These are phyloP conservation scores for Ophiosphaerella narmari DNA, from an alignment of 2,329 filamentous ascomycete genomes.

Conservation along the genomic window DNA sequence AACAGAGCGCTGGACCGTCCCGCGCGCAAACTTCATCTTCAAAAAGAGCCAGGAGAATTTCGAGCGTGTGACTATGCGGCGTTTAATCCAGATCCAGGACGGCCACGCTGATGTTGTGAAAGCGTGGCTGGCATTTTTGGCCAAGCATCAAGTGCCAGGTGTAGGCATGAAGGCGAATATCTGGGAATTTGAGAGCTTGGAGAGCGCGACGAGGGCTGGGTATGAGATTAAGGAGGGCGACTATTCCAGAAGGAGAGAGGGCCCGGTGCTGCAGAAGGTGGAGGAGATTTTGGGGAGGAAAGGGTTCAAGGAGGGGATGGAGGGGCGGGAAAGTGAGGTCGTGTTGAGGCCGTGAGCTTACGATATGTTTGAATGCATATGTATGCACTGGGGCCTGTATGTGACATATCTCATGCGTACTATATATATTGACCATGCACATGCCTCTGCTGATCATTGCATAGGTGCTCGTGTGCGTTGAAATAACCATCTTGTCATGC, in stretches of 20 bases:
- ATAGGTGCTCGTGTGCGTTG: no score
- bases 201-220: constrained; percentile 35
- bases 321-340: constrained; percentile 20
- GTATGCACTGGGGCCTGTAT: neutral
- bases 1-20: constrained; percentile 92
- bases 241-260: constrained; percentile 35
- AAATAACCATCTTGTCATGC: no score
- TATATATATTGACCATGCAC: no score
- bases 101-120: constrained; percentile 87
- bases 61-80: constrained; percentile 82
- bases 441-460: no score
- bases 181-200: constrained; percentile 80
- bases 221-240: constrained; percentile 32
- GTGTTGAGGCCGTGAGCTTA: constrained; percentile 27
- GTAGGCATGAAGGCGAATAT: constrained; percentile 99
- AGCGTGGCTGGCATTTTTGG: constrained; percentile 88
- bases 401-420: no score
- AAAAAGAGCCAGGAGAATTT: constrained; percentile 99
- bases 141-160: constrained; percentile 93
- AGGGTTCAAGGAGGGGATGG: constrained; percentile 41
- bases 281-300: constrained; percentile 38
- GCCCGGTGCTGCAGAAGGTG: constrained; percentile 40
- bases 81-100: constrained; percentile 90
- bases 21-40: constrained; percentile 85
- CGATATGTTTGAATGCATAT: neutral